Base-by-base conservation (phyloP, 331 rosid species). In the Acacia concinna region DNA sequence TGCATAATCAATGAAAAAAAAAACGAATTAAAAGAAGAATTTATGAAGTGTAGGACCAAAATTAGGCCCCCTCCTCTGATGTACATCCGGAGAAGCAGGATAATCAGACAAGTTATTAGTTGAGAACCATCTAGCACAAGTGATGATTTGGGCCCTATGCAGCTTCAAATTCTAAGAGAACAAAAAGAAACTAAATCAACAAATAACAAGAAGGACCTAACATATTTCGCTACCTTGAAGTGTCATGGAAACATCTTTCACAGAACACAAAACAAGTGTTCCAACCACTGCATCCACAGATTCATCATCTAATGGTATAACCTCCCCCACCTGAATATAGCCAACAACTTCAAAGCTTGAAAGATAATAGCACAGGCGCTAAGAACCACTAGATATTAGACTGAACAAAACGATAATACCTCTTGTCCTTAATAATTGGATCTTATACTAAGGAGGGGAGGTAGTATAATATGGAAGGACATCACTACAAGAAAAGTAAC, bases 211-310 rank as follows among this genome's bases (percentile, higher is more conserved):
- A 14, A 64, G 67, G 32, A 60, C 68, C 52, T 34, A 60, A 37
- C 23, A 79, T 23, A 32, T 76, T 81, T 65, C 38, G 41, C 49
- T 85, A 95, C 98, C 99, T 72, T 85, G 74, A 17, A 93, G 87
- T 49, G 98, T 79, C 92, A 74, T 41, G 25, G 90, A 84, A 69
- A 90, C 96, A 83, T 95, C 93, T 71, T 77, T 84, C 51, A 95
- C 99, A 37, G 98, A 95, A 85, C 98, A 93, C 71, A 95, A 73
- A 20, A 93, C 96, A 51, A 95, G 93, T 44, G 97, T 95, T 78
- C 98, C 98, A 70, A 93, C 93, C 81, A 95, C 95, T 70, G 91
- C 99, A 85, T 95, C 99, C 17, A 91, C 92, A 18, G 98, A 95
- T 83, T 89, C 91, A 85, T 95, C 98, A n/a, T 77, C 79, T 52